Conservation (phyloP, 371 early-diverging fungal species). For the Rhizopus delemar region DNA sequence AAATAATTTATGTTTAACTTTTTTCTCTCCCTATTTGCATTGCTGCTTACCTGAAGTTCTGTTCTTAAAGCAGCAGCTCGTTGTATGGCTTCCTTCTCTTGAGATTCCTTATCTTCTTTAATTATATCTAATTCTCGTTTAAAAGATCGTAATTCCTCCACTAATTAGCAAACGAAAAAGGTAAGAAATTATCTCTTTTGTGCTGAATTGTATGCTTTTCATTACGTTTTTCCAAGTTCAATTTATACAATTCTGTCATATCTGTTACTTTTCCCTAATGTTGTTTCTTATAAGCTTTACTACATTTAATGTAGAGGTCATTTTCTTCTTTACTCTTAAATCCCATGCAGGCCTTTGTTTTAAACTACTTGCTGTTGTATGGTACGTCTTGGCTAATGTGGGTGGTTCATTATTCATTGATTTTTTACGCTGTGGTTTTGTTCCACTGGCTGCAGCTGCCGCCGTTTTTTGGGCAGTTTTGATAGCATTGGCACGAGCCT, state of each 20-base stretch:
- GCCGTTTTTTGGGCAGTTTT: slow-evolving; percentile 7
- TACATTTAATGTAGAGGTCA: not conserved
- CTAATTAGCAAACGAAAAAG: slow-evolving; percentile 9
- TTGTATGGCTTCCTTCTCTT: slow-evolving; percentile 33
- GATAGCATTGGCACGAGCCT: slow-evolving; percentile 27
- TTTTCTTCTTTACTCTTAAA: slow-evolving; percentile 31
- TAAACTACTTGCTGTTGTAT: slow-evolving; percentile 12
- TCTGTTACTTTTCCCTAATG: slow-evolving; percentile 40
- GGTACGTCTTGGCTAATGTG: slow-evolving; percentile 10
- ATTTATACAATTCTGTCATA: slow-evolving; percentile 32
- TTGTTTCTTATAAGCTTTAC: not conserved
- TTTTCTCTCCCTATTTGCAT: slow-evolving; percentile 1
- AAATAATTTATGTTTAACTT: not conserved
- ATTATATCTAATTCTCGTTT: slow-evolving; percentile 30
- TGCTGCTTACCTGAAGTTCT: slow-evolving; percentile 24
- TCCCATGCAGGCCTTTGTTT: slow-evolving; percentile 48
- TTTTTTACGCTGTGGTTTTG: slow-evolving; percentile 4
- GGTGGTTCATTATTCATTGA: slow-evolving; percentile 11
- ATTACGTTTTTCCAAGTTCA: slow-evolving; percentile 32
- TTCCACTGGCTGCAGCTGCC: not conserved
- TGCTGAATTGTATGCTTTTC: not conserved
- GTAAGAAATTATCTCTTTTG: not conserved
- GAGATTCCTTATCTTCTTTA: slow-evolving; percentile 32
- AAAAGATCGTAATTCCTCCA: slow-evolving; percentile 27
- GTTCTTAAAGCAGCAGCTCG: slow-evolving; percentile 27